These are phyloP conservation scores for Phlebiopsis flavidoalba DNA, from an alignment of 768 basidiomycete species.

Conservation along the genomic window DNA sequence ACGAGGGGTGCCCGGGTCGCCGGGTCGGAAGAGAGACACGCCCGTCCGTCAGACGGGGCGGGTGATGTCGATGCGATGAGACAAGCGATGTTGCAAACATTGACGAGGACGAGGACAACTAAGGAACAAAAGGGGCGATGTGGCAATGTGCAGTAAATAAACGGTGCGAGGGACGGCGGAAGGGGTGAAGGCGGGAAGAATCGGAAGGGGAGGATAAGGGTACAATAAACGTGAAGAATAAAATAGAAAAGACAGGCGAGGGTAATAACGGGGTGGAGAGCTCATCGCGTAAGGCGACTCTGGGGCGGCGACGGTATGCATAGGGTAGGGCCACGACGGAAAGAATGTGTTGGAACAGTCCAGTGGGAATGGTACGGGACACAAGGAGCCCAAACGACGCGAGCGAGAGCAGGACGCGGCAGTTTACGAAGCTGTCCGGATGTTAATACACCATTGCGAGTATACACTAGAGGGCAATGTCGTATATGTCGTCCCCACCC, in stretches of 20 bases:
- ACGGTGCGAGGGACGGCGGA: constrained; percentile 15
- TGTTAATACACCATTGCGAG: constrained; percentile 23
- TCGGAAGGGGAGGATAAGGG: constrained; percentile 32
- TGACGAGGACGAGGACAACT: constrained; percentile 24
- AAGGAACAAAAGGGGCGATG: constrained; percentile 16
- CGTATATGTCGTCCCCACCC: constrained; percentile 14
- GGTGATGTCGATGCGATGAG: constrained; percentile 33
- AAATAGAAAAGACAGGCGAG: constrained; percentile 65
- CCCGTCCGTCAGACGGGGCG: constrained; percentile 26
- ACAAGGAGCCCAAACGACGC: constrained; percentile 14
- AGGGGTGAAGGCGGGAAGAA: constrained; percentile 6
- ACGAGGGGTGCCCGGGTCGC: constrained; percentile 15
- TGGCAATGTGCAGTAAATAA: constrained; percentile 23
- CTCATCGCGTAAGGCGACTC: constrained; percentile 39
- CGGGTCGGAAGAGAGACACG: neutral
- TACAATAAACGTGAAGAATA: constrained; percentile 75
- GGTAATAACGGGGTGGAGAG: constrained; percentile 37
- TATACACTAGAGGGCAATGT: constrained; percentile 17
- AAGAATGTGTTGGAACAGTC: constrained; percentile 35
- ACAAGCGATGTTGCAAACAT: constrained; percentile 43
- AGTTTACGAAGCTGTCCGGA: constrained; percentile 17
- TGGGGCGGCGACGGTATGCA: constrained; percentile 23
- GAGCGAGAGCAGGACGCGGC: constrained; percentile 12
- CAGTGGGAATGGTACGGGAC: constrained; percentile 26
- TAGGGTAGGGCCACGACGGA: constrained; percentile 39